phyloP scores from a whole-genome alignment of 768 basidiomycete species.

The Lactifluus echinatus region DNA sequence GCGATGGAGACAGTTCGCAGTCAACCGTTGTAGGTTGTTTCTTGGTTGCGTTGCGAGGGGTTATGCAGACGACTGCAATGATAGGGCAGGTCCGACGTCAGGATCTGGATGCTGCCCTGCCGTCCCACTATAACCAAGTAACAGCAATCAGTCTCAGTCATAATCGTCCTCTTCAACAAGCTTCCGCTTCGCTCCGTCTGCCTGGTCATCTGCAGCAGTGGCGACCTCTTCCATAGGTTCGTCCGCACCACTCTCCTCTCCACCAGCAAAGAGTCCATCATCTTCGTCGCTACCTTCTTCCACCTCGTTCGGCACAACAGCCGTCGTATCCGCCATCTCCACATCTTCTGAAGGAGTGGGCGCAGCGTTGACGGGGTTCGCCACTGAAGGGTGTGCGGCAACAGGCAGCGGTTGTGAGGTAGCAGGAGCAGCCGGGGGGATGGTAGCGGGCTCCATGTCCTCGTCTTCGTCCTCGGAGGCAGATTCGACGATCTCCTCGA shows the following conservation, averaged over 20 bases:
- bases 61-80: too few relatives aligned
- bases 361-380: slow-evolving; percentile 47
- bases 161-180: slow-evolving; percentile 85
- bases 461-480: slow-evolving; percentile 55
- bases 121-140: neutral
- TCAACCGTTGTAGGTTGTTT: too few relatives aligned
- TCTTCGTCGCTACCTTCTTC: slow-evolving; percentile 74
- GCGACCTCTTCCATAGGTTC: slow-evolving; percentile 77
- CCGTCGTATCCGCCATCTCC: slow-evolving; percentile 41
- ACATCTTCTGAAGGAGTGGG: slow-evolving; percentile 56
- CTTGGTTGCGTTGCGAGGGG: too few relatives aligned
- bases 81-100: too few relatives aligned
- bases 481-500: slow-evolving; percentile 75
- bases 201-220: slow-evolving; percentile 21
- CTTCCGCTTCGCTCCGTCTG: slow-evolving; percentile 67
- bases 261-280: slow-evolving; percentile 70
- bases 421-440: slow-evolving; percentile 29
- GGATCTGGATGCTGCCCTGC: too few relatives aligned
- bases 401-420: slow-evolving; percentile 13
- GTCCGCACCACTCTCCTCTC: slow-evolving; percentile 60
- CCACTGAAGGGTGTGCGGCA: slow-evolving; percentile 15
- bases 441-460: slow-evolving; percentile 62
- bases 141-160: slow-evolving; percentile 36
- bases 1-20: too few relatives aligned
- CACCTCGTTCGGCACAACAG: slow-evolving; percentile 29